phyloP scores from a whole-genome alignment of 345 rosid genomes.

The Brassica rapa region DNA sequence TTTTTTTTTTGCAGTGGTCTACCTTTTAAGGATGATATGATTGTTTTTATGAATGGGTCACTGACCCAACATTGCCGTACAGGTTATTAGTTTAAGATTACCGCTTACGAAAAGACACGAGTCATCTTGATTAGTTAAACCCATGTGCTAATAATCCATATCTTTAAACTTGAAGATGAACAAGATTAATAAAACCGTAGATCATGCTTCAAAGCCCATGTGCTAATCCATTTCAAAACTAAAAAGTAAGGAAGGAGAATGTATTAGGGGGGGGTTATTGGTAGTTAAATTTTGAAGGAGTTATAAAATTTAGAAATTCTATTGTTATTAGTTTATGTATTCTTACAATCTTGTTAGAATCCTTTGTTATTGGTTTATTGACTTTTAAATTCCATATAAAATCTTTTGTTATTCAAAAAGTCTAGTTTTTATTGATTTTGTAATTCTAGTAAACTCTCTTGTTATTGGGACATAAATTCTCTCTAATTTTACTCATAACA shows the following conservation, averaged over 20 bases:
- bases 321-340: too few relatives aligned
- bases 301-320: too few relatives aligned
- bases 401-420: too few relatives aligned
- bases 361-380: too few relatives aligned
- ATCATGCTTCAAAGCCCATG: background rate
- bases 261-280: background rate
- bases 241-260: background rate
- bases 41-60: background rate
- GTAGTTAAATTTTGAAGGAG: too few relatives aligned
- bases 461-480: too few relatives aligned
- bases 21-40: background rate
- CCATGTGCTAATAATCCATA: background rate
- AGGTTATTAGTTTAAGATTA: background rate
- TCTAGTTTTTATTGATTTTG: too few relatives aligned
- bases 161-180: background rate
- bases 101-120: background rate
- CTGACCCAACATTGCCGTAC: background rate
- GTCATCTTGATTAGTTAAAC: background rate
- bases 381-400: too few relatives aligned
- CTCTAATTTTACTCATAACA: too few relatives aligned
- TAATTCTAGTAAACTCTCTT: too few relatives aligned
- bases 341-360: too few relatives aligned
- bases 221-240: background rate
- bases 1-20: too few relatives aligned
- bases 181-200: background rate